These are phyloP conservation scores for Setomelanomma holmii DNA, from an alignment of 2,329 filamentous ascomycete genomes.

Conservation along the genomic window DNA sequence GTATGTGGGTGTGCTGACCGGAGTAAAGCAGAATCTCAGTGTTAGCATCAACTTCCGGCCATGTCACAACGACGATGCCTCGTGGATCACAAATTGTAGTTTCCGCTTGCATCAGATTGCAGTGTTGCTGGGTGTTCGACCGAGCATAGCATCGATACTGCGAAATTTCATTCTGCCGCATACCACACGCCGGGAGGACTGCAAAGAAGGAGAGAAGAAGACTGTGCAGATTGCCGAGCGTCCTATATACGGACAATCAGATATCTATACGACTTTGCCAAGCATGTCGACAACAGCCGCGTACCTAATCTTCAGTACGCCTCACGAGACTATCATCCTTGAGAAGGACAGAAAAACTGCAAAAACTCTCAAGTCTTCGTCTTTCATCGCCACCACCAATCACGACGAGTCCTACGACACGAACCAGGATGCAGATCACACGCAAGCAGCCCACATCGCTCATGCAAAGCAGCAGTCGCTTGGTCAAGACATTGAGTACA, in stretches of 20 bases:
- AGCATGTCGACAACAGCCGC: constrained; percentile 58
- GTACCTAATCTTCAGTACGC: constrained; percentile 64
- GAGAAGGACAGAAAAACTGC: constrained; percentile 64
- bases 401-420: constrained; percentile 51
- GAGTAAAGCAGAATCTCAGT: constrained; percentile 56
- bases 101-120: constrained; percentile 60
- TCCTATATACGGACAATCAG: constrained; percentile 16
- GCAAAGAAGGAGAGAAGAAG: not conserved
- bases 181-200: not conserved
- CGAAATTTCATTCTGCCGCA: constrained; percentile 52
- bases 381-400: constrained; percentile 66
- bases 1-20: constrained; percentile 60
- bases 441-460: constrained; percentile 15
- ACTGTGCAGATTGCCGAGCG: not conserved
- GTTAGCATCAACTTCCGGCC: constrained; percentile 61
- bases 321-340: constrained; percentile 55
- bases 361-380: constrained; percentile 51
- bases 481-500: constrained; percentile 28
- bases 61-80: constrained; percentile 53
- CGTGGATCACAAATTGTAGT: constrained; percentile 41
- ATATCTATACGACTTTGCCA: constrained; percentile 46
- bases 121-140: constrained; percentile 61
- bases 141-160: constrained; percentile 61
- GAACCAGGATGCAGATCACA: not conserved
- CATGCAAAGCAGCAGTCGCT: constrained; percentile 14